Conservation (phyloP, 805 yeast species). For the Zygosaccharomyces lentus region DNA sequence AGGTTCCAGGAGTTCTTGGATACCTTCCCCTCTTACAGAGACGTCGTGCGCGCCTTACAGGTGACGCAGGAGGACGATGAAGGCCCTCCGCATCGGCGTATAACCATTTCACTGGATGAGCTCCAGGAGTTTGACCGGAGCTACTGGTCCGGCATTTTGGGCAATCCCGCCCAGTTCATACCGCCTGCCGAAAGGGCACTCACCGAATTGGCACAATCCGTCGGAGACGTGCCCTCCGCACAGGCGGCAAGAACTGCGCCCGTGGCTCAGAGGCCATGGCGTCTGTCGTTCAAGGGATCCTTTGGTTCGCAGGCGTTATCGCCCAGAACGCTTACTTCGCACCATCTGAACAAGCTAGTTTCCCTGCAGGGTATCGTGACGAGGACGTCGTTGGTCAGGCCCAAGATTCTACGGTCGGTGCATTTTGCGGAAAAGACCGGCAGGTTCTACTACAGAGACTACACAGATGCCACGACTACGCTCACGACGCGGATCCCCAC, state of each 20-base stretch:
- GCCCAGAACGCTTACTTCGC: conserved; percentile 81
- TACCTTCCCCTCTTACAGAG: conserved; percentile 61
- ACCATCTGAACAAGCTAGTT: conserved; percentile 72
- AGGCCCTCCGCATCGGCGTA: conserved; percentile 40
- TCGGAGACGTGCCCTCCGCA: conserved; percentile 33
- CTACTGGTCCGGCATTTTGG: conserved; percentile 71
- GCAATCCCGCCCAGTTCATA: conserved; percentile 74
- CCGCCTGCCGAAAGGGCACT: conserved; percentile 90
- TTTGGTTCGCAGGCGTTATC: conserved; percentile 84
- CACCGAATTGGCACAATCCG: conserved; percentile 68
- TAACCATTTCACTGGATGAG: conserved; percentile 79
- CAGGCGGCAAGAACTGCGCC: conserved; percentile 46
- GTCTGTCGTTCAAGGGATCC: conserved; percentile 81
- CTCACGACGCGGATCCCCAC: conserved; percentile 49
- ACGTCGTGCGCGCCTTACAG: conserved; percentile 68
- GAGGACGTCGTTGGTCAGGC: conserved; percentile 86
- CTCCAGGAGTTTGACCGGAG: conserved; percentile 75
- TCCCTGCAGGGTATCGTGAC: conserved; percentile 95
- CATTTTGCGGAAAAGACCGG: conserved; percentile 86
- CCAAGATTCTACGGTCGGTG: conserved; percentile 85
- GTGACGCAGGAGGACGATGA: conserved; percentile 24
- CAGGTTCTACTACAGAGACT: conserved; percentile 84
- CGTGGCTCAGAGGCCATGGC: conserved; percentile 43
- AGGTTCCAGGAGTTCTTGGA: conserved; percentile 83
- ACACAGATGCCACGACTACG: conserved; percentile 87